Conservation (phyloP, 1,284 basidiomycete species). For the Gomphus sp. region DNA sequence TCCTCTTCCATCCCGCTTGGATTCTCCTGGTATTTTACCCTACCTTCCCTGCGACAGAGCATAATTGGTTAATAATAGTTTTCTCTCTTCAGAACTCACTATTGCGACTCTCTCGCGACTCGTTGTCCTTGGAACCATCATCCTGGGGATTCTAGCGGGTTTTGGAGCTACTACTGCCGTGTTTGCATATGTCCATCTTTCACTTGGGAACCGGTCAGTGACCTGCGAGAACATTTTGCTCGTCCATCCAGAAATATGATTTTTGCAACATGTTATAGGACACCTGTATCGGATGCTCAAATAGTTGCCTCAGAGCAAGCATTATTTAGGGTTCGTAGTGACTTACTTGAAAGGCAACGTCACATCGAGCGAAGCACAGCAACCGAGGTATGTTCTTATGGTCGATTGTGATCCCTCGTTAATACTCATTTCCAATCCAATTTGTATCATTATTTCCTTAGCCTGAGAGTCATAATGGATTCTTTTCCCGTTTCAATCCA, state of each 20-base stretch:
- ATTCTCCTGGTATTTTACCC: not conserved
- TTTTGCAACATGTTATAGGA: not conserved
- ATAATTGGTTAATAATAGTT: not conserved
- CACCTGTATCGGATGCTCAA: slow-evolving; percentile 32
- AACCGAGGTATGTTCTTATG: slow-evolving; percentile 20
- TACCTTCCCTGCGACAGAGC: not conserved
- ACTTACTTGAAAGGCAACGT: slow-evolving; percentile 31
- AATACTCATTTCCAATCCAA: not conserved
- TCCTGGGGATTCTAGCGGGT: slow-evolving; percentile 64
- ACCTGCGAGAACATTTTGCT: too few species aligned
- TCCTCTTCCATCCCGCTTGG: slow-evolving; percentile 48
- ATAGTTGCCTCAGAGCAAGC: slow-evolving; percentile 40
- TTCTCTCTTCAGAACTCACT: slow-evolving; percentile 28
- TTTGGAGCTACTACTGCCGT: slow-evolving; percentile 54
- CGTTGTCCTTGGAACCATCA: slow-evolving; percentile 64
- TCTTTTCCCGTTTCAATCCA: slow-evolving; percentile 17
- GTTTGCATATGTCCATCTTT: slow-evolving; percentile 6
- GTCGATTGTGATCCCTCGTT: not conserved
- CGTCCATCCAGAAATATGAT: not conserved
- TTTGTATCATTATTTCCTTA: not conserved
- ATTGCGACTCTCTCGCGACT: slow-evolving; percentile 47
- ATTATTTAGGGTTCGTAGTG: slow-evolving; percentile 40
- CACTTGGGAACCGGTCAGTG: slow-evolving; percentile 8
- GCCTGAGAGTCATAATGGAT: slow-evolving; percentile 10
- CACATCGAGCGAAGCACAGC: slow-evolving; percentile 28